Conservation (phyloP, 441 rosid genomes). For the Euphorbia schlechtendalii region DNA sequence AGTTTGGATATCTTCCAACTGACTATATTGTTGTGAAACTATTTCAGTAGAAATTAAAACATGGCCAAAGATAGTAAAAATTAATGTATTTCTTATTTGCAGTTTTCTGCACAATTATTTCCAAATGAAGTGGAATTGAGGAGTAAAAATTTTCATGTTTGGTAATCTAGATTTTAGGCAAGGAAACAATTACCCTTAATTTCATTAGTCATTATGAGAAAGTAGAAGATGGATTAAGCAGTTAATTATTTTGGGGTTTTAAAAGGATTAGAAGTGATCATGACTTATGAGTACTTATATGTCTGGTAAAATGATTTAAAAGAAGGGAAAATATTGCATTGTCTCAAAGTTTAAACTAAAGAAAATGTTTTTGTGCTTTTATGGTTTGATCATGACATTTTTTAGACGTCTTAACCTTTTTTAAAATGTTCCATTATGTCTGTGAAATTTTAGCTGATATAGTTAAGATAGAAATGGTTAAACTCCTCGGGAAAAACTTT, state of each 20-base stretch:
- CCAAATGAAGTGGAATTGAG: constrained; percentile 8
- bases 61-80: background rate
- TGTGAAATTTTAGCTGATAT: background rate
- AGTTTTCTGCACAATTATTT: background rate
- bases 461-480: background rate
- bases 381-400: background rate
- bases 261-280: background rate
- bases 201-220: background rate
- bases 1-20: background rate
- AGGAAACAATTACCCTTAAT: background rate
- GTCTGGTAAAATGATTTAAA: background rate
- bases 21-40: background rate
- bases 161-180: background rate
- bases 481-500: background rate
- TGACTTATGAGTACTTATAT: background rate
- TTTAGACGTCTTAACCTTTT: background rate
- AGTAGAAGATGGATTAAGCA: background rate
- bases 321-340: background rate
- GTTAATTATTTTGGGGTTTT: background rate
- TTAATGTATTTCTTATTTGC: background rate
- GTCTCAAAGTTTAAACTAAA: background rate
- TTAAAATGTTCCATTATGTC: background rate
- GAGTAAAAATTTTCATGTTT: background rate
- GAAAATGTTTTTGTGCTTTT: background rate
- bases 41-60: background rate